Evolutionary conservation across 73 alveolate species (phyloP), one percentile per base, ranked within the genome.

Genomic region (Symbiodinium pilosum): DNA sequence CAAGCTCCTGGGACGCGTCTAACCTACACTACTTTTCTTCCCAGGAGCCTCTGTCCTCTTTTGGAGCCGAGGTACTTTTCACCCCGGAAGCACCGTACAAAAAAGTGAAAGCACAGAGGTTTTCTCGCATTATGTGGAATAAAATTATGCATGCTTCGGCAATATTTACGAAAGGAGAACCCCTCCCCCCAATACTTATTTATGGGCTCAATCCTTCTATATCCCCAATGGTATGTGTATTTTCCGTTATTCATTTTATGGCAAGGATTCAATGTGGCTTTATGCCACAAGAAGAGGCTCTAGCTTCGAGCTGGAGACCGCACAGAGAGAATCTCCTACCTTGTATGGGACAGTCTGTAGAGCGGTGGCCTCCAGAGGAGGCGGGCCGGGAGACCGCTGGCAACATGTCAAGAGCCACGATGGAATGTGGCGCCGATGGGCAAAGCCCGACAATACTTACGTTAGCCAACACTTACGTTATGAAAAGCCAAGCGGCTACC

Each of bases 311-410:
- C 6, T 56, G 34, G 75, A 56, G 36, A 56, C 75, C 2, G 26
- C 75, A 21, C 75, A 34, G 2, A 6, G 36, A 2, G 75, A 56
- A 1, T 56, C 75, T 0, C 28, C 28, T 0, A 56, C 75, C 0
- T 56, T 56, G 26, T 56, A 5, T 20, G 75, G 75, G 75, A 0
- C 32, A 2, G 75, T 56, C 75, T 7, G 6, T 30, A 56, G 75
- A 56, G 75, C 59, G 59, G 59, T 56, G 75, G 75, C 75, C 75
- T 56, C 75, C 75, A 56, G 11, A 34, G 75, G 75, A 56, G 75
- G 75, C 75, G 75, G 75, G 75, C 75, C 75, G 75, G 75, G 75
- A 11, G 26, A 34, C 38, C 75, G 75, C 75, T 56, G 75, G 75
- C 75, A 16, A 21, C 75, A 21, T 20, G 0, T 7, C 75, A 21